Percentiles rank a stretch among this genome's conserved stretches.
phyloP scores from a whole-genome alignment of 2,329 filamentous ascomycete genomes.

The Pyrenochaeta sp. region DNA sequence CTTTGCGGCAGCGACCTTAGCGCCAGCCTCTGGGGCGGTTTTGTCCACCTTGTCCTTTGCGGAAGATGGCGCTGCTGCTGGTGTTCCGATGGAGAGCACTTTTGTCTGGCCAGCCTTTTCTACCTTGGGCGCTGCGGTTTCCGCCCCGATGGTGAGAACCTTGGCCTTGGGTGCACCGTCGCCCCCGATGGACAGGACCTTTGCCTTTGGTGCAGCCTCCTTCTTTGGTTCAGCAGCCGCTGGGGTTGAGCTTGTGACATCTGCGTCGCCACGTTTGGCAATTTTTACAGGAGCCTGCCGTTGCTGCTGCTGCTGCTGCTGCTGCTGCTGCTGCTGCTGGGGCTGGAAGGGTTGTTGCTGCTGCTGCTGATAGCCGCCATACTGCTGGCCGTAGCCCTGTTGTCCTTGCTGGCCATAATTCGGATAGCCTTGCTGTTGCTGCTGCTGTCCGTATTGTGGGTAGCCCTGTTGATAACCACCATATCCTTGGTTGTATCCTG shows the following conservation, averaged over 20 bases:
- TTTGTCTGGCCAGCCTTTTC: conserved; percentile 64
- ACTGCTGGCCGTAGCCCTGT: conserved; percentile 29
- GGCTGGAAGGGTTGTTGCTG: conserved; percentile 38
- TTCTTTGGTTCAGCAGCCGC: conserved; percentile 50
- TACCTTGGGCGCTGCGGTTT: conserved; percentile 62
- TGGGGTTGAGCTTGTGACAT: conserved; percentile 57
- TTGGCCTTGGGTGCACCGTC: conserved; percentile 65
- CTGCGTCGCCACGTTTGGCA: conserved; percentile 65
- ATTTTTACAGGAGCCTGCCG: conserved; percentile 65
- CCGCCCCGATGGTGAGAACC: conserved; percentile 66
- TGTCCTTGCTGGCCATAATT: conserved; percentile 30
- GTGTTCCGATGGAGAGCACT: conserved; percentile 76
- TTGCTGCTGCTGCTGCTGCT: conserved; percentile 52
- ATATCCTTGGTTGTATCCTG: conserved; percentile 61
- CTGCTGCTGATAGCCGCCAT: conserved; percentile 57
- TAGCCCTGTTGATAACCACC: conserved; percentile 47
- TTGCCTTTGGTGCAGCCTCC: conserved; percentile 62
- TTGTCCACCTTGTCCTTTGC: conserved; percentile 55
- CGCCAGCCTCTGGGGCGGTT: conserved; percentile 68
- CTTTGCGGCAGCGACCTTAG: conserved; percentile 86
- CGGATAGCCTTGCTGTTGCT: conserved; percentile 17
- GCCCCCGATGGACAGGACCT: conserved; percentile 69
- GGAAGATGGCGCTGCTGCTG: conserved; percentile 58
- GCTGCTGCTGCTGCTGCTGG: conserved; percentile 56
- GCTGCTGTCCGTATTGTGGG: conserved; percentile 27